Conservation (phyloP, 2,329 filamentous ascomycete species). For the Microsporum audouinii region DNA sequence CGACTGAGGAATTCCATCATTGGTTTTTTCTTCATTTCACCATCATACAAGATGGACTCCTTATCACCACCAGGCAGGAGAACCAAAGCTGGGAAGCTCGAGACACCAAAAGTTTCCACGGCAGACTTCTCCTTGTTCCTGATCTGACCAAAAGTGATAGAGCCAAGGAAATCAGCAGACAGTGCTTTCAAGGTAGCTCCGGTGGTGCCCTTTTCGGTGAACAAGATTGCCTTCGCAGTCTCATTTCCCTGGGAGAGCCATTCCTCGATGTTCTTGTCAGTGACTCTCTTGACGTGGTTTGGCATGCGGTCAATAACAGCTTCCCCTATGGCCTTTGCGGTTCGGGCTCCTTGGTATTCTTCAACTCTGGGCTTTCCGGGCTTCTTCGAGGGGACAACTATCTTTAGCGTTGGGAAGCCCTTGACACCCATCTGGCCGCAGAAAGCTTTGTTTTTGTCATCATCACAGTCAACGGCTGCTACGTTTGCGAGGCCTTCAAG, state of each 20-base stretch:
- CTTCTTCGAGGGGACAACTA: constrained; percentile 75
- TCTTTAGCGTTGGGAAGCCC: constrained; percentile 94
- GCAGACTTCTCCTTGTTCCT: constrained; percentile 65
- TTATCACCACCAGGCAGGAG: constrained; percentile 62
- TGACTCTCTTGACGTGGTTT: constrained; percentile 74
- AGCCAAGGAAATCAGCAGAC: constrained; percentile 80
- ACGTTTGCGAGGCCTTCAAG: constrained; percentile 90
- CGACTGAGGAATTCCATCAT: constrained; percentile 76
- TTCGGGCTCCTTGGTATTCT: constrained; percentile 77
- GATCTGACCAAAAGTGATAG: constrained; percentile 69
- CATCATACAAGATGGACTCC: constrained; percentile 61
- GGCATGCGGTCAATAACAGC: constrained; percentile 77
- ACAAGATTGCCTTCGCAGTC: constrained; percentile 73
- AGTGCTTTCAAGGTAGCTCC: constrained; percentile 71
- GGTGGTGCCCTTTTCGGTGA: constrained; percentile 84
- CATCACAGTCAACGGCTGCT: constrained; percentile 88
- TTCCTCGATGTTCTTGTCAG: constrained; percentile 63
- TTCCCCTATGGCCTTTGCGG: constrained; percentile 77
- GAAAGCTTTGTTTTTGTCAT: constrained; percentile 78
- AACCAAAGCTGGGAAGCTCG: constrained; percentile 67
- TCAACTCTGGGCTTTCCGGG: constrained; percentile 68
- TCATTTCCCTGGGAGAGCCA: constrained; percentile 61
- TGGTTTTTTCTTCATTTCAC: constrained; percentile 71
- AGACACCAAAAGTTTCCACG: constrained; percentile 62
- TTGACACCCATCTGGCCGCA: constrained; percentile 78